Evolutionary conservation across 148 eudicot species (phyloP).

Genomic region (Cornus florida): DNA sequence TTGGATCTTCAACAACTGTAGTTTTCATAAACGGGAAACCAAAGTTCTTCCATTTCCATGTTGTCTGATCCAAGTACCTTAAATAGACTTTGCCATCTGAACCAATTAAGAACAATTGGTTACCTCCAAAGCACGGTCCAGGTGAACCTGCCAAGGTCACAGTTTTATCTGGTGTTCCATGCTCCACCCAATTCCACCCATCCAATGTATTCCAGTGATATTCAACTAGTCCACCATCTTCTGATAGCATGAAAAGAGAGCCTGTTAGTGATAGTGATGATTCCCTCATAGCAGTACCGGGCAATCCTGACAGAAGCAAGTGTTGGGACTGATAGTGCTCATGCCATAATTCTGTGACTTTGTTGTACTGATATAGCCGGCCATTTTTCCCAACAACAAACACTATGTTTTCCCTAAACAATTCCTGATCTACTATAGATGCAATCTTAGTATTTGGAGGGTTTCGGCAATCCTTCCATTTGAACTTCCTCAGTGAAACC

Average conservation of each 20-base stretch:
- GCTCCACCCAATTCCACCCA: slow-evolving; percentile 89
- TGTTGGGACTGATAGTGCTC: slow-evolving; percentile 78
- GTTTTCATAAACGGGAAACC: slow-evolving; percentile 38
- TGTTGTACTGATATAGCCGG: slow-evolving; percentile 72
- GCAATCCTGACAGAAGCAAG: slow-evolving; percentile 58
- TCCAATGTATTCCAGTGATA: slow-evolving; percentile 67
- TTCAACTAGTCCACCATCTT: slow-evolving; percentile 73
- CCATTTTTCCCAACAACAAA: slow-evolving; percentile 68
- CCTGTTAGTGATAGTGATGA: slow-evolving; percentile 46
- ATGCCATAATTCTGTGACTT: slow-evolving; percentile 73
- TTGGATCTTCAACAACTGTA: slow-evolving; percentile 18
- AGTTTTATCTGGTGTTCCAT: slow-evolving; percentile 60
- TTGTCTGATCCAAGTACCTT: slow-evolving; percentile 47
- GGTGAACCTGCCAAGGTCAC: slow-evolving; percentile 60
- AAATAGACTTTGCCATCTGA: slow-evolving; percentile 71
- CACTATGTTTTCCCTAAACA: slow-evolving; percentile 62
- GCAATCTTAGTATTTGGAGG: slow-evolving; percentile 69
- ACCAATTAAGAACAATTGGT: slow-evolving; percentile 68
- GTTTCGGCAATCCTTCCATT: slow-evolving; percentile 79
- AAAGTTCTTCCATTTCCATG: slow-evolving; percentile 77
- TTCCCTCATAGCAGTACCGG: slow-evolving; percentile 69
- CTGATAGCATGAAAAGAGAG: slow-evolving; percentile 75
- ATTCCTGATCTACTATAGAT: slow-evolving; percentile 79
- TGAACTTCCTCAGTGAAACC: slow-evolving; percentile 71
- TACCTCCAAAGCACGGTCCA: slow-evolving; percentile 61